Conservation (phyloP, 495 filamentous ascomycete genomes). For the Aspergillus steynii region DNA sequence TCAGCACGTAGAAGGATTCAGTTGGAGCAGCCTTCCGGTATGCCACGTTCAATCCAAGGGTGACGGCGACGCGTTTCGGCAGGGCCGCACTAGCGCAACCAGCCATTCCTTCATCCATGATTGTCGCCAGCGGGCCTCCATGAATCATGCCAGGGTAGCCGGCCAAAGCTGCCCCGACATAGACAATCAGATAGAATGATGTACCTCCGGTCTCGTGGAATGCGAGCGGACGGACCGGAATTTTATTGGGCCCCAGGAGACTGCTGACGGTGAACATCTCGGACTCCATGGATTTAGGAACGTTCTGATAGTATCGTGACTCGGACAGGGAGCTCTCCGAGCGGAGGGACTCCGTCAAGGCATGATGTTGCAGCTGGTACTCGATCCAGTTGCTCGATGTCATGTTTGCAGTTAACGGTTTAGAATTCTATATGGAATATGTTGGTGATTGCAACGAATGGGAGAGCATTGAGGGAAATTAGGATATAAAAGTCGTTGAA, state of each 20-base stretch:
- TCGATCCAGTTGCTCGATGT: no score
- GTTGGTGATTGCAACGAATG: no score
- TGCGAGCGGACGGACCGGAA: neutral
- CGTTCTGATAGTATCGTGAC: no score
- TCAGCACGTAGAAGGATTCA: neutral
- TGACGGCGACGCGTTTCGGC: constrained; percentile 36
- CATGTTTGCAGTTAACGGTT: no score
- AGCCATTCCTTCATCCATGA: constrained; percentile 80
- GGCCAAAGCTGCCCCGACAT: constrained; percentile 73
- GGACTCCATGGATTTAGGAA: no score
- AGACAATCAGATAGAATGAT: constrained; percentile 44
- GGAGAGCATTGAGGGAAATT: no score
- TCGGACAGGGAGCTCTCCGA: no score
- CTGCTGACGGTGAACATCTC: neutral
- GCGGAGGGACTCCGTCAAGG: no score
- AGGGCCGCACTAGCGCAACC: constrained; percentile 78
- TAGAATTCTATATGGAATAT: no score
- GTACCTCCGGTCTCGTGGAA: neutral
- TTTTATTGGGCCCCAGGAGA: neutral
- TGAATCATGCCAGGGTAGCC: constrained; percentile 82
- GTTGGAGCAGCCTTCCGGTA: neutral
- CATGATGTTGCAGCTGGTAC: no score
- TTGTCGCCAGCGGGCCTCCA: constrained; percentile 76
- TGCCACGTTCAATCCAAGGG: neutral
- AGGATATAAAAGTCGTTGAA: no score